Conservation (phyloP, 345 rosid genomes). For the Salix udensis region DNA sequence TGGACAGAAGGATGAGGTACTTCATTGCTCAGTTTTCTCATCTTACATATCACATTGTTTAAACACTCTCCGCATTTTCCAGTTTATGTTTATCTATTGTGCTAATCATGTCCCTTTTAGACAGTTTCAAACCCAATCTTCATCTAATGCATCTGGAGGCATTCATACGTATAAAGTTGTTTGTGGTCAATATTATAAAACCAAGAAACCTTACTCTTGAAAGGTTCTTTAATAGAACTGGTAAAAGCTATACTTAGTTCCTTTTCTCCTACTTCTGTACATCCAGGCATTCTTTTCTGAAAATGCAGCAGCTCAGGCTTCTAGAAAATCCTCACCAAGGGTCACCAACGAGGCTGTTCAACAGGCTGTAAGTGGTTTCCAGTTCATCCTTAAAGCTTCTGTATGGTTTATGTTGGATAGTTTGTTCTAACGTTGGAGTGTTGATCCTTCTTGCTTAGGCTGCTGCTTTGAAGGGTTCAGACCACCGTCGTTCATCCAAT, state of each 20-base stretch:
- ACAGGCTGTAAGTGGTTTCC: conserved; percentile 66
- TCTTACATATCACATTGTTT: neutral
- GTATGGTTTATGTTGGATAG: neutral
- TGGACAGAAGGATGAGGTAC: conserved; percentile 78
- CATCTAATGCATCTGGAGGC: neutral
- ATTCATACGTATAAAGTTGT: neutral
- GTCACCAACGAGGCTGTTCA: conserved; percentile 90
- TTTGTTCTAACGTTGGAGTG: neutral
- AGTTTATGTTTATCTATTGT: neutral
- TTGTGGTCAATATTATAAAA: neutral
- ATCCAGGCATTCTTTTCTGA: conserved; percentile 65
- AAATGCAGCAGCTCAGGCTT: conserved; percentile 76
- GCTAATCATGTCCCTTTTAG: neutral
- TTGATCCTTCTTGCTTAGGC: conserved; percentile 47
- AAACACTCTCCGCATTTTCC: neutral
- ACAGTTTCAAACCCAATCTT: neutral
- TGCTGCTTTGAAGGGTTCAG: conserved; percentile 88
- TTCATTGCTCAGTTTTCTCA: neutral
- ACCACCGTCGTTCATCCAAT: conserved; percentile 79
- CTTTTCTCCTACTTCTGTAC: neutral
- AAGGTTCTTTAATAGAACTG: neutral
- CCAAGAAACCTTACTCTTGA: neutral
- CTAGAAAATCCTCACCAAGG: conserved; percentile 87
- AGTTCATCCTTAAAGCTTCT: neutral
- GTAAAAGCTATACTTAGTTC: neutral